A percentile compares a stretch with the other conserved stretches of the same genome.
These are phyloP conservation scores for Purshia tridentata DNA, from an alignment of 306 rosid genomes.

Conservation along the genomic window DNA sequence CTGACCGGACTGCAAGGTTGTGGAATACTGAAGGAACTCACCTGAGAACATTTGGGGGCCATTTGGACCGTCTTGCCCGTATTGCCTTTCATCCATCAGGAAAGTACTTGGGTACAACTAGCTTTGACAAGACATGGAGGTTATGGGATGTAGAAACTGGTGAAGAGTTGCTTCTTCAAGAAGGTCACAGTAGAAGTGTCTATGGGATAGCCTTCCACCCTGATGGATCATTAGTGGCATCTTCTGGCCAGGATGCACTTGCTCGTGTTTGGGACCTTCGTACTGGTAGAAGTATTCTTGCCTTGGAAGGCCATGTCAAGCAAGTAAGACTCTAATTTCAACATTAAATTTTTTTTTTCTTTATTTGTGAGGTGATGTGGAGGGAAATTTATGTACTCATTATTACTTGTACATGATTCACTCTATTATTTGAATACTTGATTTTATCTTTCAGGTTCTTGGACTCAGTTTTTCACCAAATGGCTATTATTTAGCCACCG, in stretches of 20 bases:
- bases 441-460: slow-evolving; percentile 57
- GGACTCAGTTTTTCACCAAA: slow-evolving; percentile 85
- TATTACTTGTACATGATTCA: neutral
- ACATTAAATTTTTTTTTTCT: neutral
- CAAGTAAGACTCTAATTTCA: slow-evolving; percentile 49
- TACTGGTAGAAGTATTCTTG: slow-evolving; percentile 87
- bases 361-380: neutral
- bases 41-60: too few relatives aligned
- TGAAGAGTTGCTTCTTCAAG: slow-evolving; percentile 92
- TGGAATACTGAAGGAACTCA: too few relatives aligned
- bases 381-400: neutral
- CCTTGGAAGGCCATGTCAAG: slow-evolving; percentile 94
- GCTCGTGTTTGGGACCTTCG: slow-evolving; percentile 98
- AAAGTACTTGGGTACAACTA: too few relatives aligned
- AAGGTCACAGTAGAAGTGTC: slow-evolving; percentile 92
- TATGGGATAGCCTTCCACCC: slow-evolving; percentile 75
- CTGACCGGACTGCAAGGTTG: too few relatives aligned
- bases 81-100: too few relatives aligned
- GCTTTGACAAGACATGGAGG: slow-evolving; percentile 98
- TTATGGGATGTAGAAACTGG: slow-evolving; percentile 90
- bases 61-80: too few relatives aligned
- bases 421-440: neutral
- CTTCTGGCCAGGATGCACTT: slow-evolving; percentile 87
- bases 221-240: slow-evolving; percentile 91
- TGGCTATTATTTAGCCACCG: slow-evolving; percentile 88